Base-by-base conservation (phyloP, 176 grass and related monocot genomes). In the Paspalum vaginatum region DNA sequence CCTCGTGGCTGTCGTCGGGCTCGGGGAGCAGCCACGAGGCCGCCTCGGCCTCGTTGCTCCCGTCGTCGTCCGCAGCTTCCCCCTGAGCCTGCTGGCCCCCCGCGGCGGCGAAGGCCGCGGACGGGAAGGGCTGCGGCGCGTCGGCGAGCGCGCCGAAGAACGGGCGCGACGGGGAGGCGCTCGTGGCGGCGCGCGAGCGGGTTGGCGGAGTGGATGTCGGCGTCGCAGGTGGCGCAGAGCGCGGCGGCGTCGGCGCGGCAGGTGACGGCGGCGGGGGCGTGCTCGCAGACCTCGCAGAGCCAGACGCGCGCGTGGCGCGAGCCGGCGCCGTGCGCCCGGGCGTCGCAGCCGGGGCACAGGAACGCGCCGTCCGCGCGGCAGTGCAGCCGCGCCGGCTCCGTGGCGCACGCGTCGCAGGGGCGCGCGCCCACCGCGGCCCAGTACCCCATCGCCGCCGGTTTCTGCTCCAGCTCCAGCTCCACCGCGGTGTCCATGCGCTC, bases 141-240 rank as follows among this genome's bases (percentile, higher is more conserved):
- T 68, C 81, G 68, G 54, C 81, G 84, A 68, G 80, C 62, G 85
- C 74, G 71, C 87, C 90, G 65, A 81, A 43, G 51, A 81, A 72
- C n/a, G 3, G 87, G 89, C 50, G 82, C 46, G 59, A 95, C 26
- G 32, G 92, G 96, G 46, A 91, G 11, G 8, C 96, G 96, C 62
- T 93, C 82, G 87, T 99, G 96, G 65, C 92, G 84, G 44, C 90
- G 75, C 27, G 92, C 92, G 60, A 99, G 96, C 70, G 79, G 92
- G 88, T 99, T 99, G 14, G 91, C 94, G 12, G 94, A 94, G 89
- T 97, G 89, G 89, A 97, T 91, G 65, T 92, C 88, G 14, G 83
- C 83, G 45, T 97, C 95, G 85, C 95, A 97, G n/a, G 92, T 74
- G 21, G 83, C 53, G 68, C 91, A 97, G 77, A 97, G 95, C 26